These are phyloP conservation scores for Linaria vulgaris DNA, from an alignment of 257 asterid species.

Conservation along the genomic window DNA sequence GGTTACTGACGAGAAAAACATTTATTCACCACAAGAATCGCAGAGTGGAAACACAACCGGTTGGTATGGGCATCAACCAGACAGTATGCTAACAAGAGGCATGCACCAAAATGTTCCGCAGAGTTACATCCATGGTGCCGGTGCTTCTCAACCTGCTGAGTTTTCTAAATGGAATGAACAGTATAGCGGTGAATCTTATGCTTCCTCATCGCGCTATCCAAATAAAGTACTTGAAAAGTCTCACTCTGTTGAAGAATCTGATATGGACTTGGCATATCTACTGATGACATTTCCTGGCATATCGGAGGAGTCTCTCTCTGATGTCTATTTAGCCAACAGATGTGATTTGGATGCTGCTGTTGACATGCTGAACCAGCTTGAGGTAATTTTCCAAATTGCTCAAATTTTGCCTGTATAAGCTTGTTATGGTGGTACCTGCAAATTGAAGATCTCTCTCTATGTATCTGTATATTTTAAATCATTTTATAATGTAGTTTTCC, in stretches of 20 bases:
- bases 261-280: slow-evolving; percentile 66
- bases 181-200: slow-evolving; percentile 37
- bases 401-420: slow-evolving; percentile 13
- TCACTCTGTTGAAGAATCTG: slow-evolving; percentile 44
- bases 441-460: slow-evolving; percentile 1
- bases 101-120: slow-evolving; percentile 31
- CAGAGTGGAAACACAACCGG: slow-evolving; percentile 40
- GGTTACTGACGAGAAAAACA: slow-evolving; percentile 32
- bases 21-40: slow-evolving; percentile 27
- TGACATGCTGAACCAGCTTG: slow-evolving; percentile 82
- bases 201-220: slow-evolving; percentile 51
- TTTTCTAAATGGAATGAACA: slow-evolving; percentile 39
- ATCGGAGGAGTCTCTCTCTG: slow-evolving; percentile 72
- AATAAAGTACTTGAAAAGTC: slow-evolving; percentile 37
- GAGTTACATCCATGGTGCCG: slow-evolving; percentile 26
- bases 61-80: slow-evolving; percentile 41
- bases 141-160: slow-evolving; percentile 32
- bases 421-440: background rate
- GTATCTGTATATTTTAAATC: background rate
- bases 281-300: slow-evolving; percentile 74
- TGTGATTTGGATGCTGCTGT: slow-evolving; percentile 65
- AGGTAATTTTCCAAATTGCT: slow-evolving; percentile 40
- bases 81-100: slow-evolving; percentile 32
- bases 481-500: background rate
- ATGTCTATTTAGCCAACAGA: slow-evolving; percentile 59